Evolutionary conservation across 1,284 basidiomycete genomes (phyloP), one percentile per base, ranked within the genome.

Genomic region (Sphagnurus paluster): DNA sequence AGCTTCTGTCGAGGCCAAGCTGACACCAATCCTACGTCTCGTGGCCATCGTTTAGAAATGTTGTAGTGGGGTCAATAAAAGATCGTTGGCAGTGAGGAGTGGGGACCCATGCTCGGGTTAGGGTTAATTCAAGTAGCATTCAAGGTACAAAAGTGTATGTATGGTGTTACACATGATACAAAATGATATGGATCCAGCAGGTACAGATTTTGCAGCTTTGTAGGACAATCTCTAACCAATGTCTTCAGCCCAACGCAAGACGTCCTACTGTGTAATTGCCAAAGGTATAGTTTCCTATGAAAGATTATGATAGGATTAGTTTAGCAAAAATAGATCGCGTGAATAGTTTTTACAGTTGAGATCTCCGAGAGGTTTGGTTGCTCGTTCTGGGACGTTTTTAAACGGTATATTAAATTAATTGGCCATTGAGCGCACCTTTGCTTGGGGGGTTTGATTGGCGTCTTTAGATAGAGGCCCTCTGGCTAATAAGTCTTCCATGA

Each of bases 11-110:
- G 82, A 84, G 26, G 84, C 82, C 25, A 75, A 72, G 58, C 81
- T 87, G 53, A 90, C 80, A 3, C 87, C 87, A 40, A 89, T 84
- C 61, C 84, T 78, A 53, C 86, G 72, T 63, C 80, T 72, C 19
- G 82, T 84, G 29, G 86, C 72, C 87, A 89, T 89, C 26, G 26
- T 32, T 29, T 5, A 8, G 7, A 28, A 43, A 38, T 25, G 19
- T 29, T 11, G 19, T 16, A n/a, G 21, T 23, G 14, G 24, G 35
- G 14, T 44, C n/a, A n/a, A n/a, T n/a, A n/a, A n/a, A n/a, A n/a
- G n/a, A 39, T n/a, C 8, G 24, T 24, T 39, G 2, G 37, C 9
- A n/a, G 23, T 38, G 13, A 34, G 23, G n/a, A 25, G 14, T 29
- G 24, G 3, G 23, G 19, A n/a, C 6, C 26, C 13, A 3, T 6